Conservation (phyloP, 129 eudicot genomes). For the Saposhnikovia divaricata region DNA sequence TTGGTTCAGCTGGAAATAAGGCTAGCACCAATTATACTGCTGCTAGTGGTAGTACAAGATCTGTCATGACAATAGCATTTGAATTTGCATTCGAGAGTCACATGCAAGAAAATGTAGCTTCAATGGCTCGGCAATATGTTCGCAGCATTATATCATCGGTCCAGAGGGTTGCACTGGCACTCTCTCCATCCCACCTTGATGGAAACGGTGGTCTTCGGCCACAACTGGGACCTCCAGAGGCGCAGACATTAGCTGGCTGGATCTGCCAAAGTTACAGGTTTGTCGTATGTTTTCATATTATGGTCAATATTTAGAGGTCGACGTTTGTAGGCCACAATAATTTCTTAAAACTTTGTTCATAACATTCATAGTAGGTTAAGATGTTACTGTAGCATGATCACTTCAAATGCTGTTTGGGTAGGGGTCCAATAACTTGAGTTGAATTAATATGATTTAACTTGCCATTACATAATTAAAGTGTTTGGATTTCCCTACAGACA, state of each 20-base stretch:
- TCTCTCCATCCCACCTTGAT: slow-evolving; percentile 80
- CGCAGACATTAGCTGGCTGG: slow-evolving; percentile 80
- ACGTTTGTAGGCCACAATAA: neutral
- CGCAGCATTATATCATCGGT: slow-evolving; percentile 81
- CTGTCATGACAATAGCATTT: slow-evolving; percentile 95
- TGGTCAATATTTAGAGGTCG: neutral
- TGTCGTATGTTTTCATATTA: neutral
- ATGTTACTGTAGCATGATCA: neutral
- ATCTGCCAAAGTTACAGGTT: slow-evolving; percentile 90
- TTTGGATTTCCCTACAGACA: neutral
- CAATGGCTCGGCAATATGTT: slow-evolving; percentile 92
- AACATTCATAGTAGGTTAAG: neutral
- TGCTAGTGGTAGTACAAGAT: slow-evolving; percentile 42
- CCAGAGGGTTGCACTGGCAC: slow-evolving; percentile 90
- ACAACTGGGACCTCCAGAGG: slow-evolving; percentile 78
- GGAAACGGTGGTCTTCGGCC: slow-evolving; percentile 36
- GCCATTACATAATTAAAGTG: neutral
- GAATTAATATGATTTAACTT: neutral
- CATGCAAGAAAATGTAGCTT: slow-evolving; percentile 77
- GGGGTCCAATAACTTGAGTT: neutral
- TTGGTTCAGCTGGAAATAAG: slow-evolving; percentile 65
- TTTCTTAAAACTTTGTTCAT: neutral
- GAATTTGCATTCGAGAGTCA: slow-evolving; percentile 91
- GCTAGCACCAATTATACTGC: slow-evolving; percentile 35
- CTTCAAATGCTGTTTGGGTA: neutral